These are phyloP conservation scores for Cyberlindnera americana DNA, from an alignment of 805 yeast genomes.

Conservation along the genomic window DNA sequence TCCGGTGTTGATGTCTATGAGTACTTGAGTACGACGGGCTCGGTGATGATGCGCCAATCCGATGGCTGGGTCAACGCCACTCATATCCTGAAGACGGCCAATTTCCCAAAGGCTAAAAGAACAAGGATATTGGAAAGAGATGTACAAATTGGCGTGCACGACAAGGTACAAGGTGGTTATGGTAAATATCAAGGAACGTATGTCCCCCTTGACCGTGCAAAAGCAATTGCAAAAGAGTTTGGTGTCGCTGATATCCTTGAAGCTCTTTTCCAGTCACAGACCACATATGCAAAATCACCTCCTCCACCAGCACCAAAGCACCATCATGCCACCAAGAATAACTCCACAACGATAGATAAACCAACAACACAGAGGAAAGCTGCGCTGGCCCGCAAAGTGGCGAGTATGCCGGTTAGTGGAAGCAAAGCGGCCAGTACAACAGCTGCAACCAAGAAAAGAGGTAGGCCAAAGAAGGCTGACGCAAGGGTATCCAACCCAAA, in stretches of 20 bases:
- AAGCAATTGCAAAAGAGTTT: conserved; percentile 59
- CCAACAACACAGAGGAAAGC: conserved; percentile 16
- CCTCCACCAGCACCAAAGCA: conserved; percentile 65
- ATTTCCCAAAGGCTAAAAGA: conserved; percentile 90
- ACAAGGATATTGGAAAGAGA: conserved; percentile 90
- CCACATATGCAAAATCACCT: conserved; percentile 45
- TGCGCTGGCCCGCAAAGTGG: conserved; percentile 22
- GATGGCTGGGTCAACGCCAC: conserved; percentile 94
- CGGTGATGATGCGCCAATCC: conserved; percentile 71
- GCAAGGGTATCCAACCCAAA: conserved; percentile 21
- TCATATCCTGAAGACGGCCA: conserved; percentile 88
- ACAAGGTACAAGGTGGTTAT: conserved; percentile 95
- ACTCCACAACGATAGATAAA: conserved; percentile 16
- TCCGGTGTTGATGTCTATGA: conserved; percentile 85
- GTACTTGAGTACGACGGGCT: conserved; percentile 59
- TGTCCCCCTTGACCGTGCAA: conserved; percentile 83
- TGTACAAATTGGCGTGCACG: conserved; percentile 86
- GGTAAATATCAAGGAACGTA: conserved; percentile 97
- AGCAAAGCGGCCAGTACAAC: neutral
- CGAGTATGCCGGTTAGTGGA: conserved; percentile 22
- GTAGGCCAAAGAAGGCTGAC: conserved; percentile 24
- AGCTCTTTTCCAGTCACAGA: conserved; percentile 62
- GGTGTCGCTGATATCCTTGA: conserved; percentile 58
- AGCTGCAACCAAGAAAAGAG: conserved; percentile 22
- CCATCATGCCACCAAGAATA: conserved; percentile 51